Percentiles rank a stretch among this genome's conserved stretches.
These are phyloP conservation scores for Pestalotiopsis sp. DNA, from an alignment of 2,329 filamentous ascomycete species.

Conservation along the genomic window DNA sequence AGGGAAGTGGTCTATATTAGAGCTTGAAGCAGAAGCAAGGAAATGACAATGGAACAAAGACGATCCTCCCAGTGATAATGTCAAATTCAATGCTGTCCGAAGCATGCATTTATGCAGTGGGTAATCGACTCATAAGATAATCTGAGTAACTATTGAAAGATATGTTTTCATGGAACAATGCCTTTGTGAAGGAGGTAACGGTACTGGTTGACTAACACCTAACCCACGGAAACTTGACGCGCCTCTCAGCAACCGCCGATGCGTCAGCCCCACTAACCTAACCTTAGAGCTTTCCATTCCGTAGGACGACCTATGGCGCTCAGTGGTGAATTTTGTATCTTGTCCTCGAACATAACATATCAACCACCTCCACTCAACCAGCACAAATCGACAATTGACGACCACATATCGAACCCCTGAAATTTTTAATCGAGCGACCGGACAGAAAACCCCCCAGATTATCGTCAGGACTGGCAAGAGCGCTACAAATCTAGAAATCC, in stretches of 20 bases:
- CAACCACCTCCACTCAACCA: background rate
- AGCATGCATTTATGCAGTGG: too few relatives aligned
- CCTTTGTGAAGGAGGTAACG: background rate
- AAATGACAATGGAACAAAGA: too few relatives aligned
- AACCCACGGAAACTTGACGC: background rate
- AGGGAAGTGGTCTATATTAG: too few relatives aligned
- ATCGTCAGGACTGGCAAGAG: background rate
- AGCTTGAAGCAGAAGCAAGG: too few relatives aligned
- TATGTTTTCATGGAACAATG: too few relatives aligned
- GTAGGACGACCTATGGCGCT: background rate
- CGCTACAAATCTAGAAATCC: background rate
- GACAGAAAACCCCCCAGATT: background rate
- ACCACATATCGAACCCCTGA: background rate
- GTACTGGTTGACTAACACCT: background rate
- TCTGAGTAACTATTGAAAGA: too few relatives aligned
- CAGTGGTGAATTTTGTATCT: background rate
- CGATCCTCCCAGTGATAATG: too few relatives aligned
- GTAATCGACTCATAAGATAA: too few relatives aligned
- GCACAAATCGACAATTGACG: background rate
- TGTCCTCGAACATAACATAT: constrained; percentile 8
- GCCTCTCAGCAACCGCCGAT: background rate
- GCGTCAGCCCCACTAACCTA: background rate
- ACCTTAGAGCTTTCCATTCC: background rate
- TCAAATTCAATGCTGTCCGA: too few relatives aligned
- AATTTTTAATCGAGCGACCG: background rate